Percentiles rank a stretch among this genome's conserved stretches.
Evolutionary conservation across 2,329 filamentous ascomycete genomes (phyloP).

Genomic region (Dothideomycetes sp.): DNA sequence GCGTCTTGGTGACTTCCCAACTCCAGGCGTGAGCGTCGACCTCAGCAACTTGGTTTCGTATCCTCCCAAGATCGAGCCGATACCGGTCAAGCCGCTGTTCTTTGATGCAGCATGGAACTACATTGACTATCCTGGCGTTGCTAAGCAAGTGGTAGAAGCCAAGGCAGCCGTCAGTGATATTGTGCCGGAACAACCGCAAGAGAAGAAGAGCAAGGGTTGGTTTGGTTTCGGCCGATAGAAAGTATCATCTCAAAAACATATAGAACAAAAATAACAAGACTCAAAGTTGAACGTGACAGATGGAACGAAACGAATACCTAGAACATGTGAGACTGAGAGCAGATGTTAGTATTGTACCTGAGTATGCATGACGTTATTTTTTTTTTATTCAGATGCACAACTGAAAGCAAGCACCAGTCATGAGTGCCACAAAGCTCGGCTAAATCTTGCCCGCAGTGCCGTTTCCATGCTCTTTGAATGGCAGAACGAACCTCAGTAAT

Average conservation of each 20-base stretch:
- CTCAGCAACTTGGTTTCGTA: slow-evolving; percentile 75
- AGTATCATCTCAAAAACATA: slow-evolving; percentile 2
- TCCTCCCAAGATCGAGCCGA: slow-evolving; percentile 70
- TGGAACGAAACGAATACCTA: too few species aligned
- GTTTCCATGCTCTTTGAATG: too few species aligned
- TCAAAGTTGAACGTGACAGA: too few species aligned
- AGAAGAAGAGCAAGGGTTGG: slow-evolving; percentile 41
- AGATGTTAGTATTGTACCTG: too few species aligned
- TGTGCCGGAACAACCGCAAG: slow-evolving; percentile 21
- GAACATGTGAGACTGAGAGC: too few species aligned
- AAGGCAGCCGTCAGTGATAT: slow-evolving; percentile 19
- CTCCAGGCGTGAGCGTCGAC: slow-evolving; percentile 52
- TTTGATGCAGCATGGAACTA: slow-evolving; percentile 97
- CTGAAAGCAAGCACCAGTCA: too few species aligned
- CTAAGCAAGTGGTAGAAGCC: slow-evolving; percentile 24
- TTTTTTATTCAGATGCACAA: too few species aligned
- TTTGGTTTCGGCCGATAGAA: slow-evolving; percentile 40
- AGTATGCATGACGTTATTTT: too few species aligned
- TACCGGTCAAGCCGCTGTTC: slow-evolving; percentile 92
- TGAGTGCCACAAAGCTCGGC: too few species aligned
- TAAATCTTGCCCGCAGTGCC: too few species aligned
- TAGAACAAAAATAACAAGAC: too few species aligned
- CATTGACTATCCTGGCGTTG: slow-evolving; percentile 73
- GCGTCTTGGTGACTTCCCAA: slow-evolving; percentile 65
- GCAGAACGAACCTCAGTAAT: too few species aligned